A percentile compares a stretch with the other conserved stretches of the same genome.
These are phyloP conservation scores for Rhytidiadelphus loreus DNA, from an alignment of 225 moss, liverwort and hornwort species.

Conservation along the genomic window DNA sequence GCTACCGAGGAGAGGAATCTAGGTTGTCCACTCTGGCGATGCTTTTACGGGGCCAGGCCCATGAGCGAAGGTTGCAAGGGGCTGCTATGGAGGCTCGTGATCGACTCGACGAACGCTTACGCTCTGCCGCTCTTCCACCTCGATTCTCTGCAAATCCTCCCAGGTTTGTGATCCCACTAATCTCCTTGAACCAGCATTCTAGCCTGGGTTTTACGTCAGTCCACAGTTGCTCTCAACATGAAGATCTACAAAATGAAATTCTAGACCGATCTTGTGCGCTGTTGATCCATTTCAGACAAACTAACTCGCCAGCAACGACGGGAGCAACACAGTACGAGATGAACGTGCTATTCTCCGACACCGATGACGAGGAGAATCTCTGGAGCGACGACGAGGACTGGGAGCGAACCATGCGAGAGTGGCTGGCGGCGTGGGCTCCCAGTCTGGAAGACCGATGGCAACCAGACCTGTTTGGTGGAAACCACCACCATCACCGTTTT, in stretches of 20 bases:
- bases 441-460: constrained; percentile 67
- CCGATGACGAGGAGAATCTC: constrained; percentile 71
- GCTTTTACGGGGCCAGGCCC: constrained; percentile 51
- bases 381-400: constrained; percentile 92
- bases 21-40: constrained; percentile 54
- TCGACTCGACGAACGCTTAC: constrained; percentile 77
- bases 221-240: not conserved
- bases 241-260: not conserved
- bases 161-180: constrained; percentile 17
- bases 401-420: constrained; percentile 85
- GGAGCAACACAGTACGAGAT: constrained; percentile 32
- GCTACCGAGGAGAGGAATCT: constrained; percentile 50
- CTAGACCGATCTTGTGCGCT: not conserved
- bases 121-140: constrained; percentile 55
- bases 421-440: constrained; percentile 82
- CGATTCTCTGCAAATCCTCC: constrained; percentile 31
- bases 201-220: not conserved
- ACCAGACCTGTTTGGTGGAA: constrained; percentile 33
- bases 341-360: constrained; percentile 54
- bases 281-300: constrained; percentile 19
- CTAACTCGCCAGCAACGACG: not conserved
- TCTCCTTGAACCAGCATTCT: not conserved
- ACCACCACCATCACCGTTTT: constrained; percentile 18
- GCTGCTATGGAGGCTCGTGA: constrained; percentile 86
- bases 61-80: constrained; percentile 49